phyloP scores from a whole-genome alignment of 352 stramenopile species.

The Phytophthora vignae region DNA sequence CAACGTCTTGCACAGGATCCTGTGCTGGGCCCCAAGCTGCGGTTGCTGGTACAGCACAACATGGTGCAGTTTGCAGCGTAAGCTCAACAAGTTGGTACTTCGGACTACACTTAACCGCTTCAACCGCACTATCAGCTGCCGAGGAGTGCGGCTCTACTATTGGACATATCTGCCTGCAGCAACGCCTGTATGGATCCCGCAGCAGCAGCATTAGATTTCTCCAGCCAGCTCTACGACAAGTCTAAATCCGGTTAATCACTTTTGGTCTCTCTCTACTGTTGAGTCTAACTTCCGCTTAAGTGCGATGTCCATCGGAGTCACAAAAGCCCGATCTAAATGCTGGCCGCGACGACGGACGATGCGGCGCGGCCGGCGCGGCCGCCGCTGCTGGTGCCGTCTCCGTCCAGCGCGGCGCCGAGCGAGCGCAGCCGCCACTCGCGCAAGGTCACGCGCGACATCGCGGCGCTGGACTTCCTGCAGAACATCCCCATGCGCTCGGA shows the following conservation, averaged over 20 bases:
- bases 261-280: no score
- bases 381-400: constrained; percentile 24
- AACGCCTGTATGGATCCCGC: neutral
- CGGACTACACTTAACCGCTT: no score
- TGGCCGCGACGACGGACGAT: constrained; percentile 1
- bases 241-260: no score
- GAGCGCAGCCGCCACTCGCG: constrained; percentile 67
- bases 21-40: constrained; percentile 58
- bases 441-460: constrained; percentile 88
- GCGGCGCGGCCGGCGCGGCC: constrained; percentile 15
- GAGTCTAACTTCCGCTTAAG: no score
- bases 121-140: no score
- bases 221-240: no score
- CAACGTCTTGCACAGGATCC: constrained; percentile 52
- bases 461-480: constrained; percentile 88
- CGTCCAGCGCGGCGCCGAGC: constrained; percentile 52
- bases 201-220: no score
- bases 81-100: constrained; percentile 1
- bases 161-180: neutral
- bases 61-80: constrained; percentile 55
- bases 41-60: constrained; percentile 53
- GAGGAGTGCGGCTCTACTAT: no score
- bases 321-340: no score
- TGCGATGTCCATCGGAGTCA: no score
- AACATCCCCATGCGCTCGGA: constrained; percentile 90